Base-by-base conservation (phyloP, 192 early-diverging fungal species). In the Entomortierella parvispora region DNA sequence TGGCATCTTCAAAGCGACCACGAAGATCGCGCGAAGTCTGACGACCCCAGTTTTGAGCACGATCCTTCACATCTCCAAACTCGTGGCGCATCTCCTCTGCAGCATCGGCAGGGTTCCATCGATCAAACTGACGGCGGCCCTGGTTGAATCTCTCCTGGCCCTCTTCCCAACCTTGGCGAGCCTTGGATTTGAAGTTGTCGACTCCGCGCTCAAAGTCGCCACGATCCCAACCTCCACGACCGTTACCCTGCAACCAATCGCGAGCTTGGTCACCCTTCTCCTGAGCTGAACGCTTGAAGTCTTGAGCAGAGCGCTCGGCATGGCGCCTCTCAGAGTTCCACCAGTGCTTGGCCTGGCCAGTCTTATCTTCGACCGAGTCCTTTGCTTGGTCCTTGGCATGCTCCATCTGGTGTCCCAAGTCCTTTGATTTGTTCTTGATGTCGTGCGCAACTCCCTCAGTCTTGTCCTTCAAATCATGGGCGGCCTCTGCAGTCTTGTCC, bases 121-220 rank as follows among this genome's bases (percentile, higher is more conserved):
- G 9, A 4, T 18, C 20, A 7, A 54, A 32, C 4, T 52, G 33
- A 37, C 52, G 37, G 12, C 10, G 26, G 33, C 45, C 58, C 18
- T 53, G 59, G 20, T 66, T 23, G n/a, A 45, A 47, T 4, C 20
- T 34, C n/a, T 67, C 64, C 14, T 67, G 45, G 3, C 44, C 45
- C 11, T 77, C 55, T 2, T 76, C 59, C 74, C 74, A 68, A 2
- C 40, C 55, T 25, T 59, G 54, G 23, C 56, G 65, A 22, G 74
- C 66, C 47, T 59, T 58, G 40, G 22, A 33, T 43, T 59, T 56
- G 54, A 68, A 64, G 2, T 54, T 25, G 20, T 68, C 74, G 58
- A 63, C 63, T 2, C 65, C 74, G n/a, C 49, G 65, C 55, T 68
- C 61, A 29, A 68, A 20, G 29, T 77, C 74, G 22, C 64, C 47